Evolutionary conservation across 805 yeast genomes (phyloP), one percentile per base, ranked within the genome.

Genomic region (Brettanomyces anomalus): DNA sequence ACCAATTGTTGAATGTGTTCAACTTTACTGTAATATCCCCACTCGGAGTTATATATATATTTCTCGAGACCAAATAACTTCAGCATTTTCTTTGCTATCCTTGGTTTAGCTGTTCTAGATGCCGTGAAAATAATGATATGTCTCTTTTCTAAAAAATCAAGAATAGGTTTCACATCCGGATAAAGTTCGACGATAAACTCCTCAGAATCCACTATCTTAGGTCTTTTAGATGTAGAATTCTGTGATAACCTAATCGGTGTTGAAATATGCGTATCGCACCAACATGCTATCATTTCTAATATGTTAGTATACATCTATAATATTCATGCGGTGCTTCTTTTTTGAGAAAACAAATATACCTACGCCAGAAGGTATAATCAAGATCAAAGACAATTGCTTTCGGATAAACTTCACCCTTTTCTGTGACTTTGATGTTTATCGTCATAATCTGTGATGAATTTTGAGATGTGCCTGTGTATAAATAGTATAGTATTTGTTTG

Each of bases 351-450:
- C n/a, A n/a, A n/a, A n/a, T n/a, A n/a, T n/a, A 61, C 72, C 44
- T 58, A 66, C 84, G 89, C 93, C 93, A 83, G 30, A 83, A 60
- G 0, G 93, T 83, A 54, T 78, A 83, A 56, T 83, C 93, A 36
- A 83, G 62, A 50, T 83, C 93, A 56, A 83, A 81, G 0, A 83
- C 88, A 10, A 81, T 79, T 2, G 76, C 79, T 43, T 66, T 65
- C 1, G 80, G 80, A 37, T 34, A 34, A 7, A 15, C 16, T 16
- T 34, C 20, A 11, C 10, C 10, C 6, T 24, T 11, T 24, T 24
- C 28, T 24, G 10, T 7, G 10, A 7, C 28, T 24, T 24, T 7
- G 10, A 24, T 24, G 6, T 11, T 24, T 24, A 24, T 11, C 10
- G 28, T 24, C 28, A 24, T 24, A 11, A 24, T n/a, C n/a, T n/a